Evolutionary conservation across 78 protist species (phyloP), one percentile per base, ranked within the genome.

Genomic region (Tieghemostelium lacteum): DNA sequence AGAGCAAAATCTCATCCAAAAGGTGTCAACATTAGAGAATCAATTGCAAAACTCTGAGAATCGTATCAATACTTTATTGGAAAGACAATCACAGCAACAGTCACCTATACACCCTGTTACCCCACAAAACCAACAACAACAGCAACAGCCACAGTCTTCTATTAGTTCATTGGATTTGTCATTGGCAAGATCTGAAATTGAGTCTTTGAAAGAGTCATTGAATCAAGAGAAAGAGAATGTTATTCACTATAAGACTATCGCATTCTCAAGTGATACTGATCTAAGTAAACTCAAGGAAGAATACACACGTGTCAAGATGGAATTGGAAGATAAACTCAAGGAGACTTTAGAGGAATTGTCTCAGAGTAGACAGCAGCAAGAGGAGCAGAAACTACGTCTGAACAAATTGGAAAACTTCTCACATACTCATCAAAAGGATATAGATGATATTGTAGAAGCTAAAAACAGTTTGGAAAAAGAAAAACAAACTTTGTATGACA

Each of bases 141-240:
- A 28, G 28, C 70, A 45, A 52, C 29, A 33, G 10, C 50, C 20
- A 52, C n/a, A 6, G 42, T 8, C 20, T 29, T 4, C 28, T n/a
- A 10, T 24, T 39, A 37, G 57, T 73, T 69, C 61, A 60, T 73
- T 83, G 22, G 91, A 69, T 69, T 39, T 83, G 29, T 58, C 91
- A 45, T 50, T 83, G 58, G 91, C 91, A 6, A 66, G 29, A 54
- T 83, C 91, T 5, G 91, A 83, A 70, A 83, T 83, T 69, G 91
- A 83, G 60, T 58, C 73, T 42, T 63, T 83, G 22, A 83, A 83
- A 28, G 91, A 83, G 28, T 69, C 67, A 33, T 31, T 83, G 7
- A 19, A 67, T 16, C 91, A 83, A 42, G 91, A 83, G 50, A 83
- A 69, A 52, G 80, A 83, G 24, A 67, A 55, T 36, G 66, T 69